Conservation (phyloP, 257 asterid genomes). For the Nicotiana knightiana region DNA sequence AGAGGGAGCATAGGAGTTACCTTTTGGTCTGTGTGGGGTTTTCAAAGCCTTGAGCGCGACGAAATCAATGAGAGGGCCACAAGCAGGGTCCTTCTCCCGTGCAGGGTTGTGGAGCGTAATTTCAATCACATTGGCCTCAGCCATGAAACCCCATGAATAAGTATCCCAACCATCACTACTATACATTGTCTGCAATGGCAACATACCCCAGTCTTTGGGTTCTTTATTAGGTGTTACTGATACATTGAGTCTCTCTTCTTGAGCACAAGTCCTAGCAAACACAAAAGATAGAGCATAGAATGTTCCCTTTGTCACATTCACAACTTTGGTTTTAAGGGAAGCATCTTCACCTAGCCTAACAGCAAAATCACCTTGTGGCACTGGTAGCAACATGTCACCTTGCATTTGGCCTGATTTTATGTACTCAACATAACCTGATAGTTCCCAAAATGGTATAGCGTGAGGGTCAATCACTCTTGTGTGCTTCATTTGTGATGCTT, state of each 20-base stretch:
- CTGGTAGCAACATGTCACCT: slow-evolving; percentile 25
- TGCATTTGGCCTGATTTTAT: slow-evolving; percentile 25
- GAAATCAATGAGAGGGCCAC: slow-evolving; percentile 25
- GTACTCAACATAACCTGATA: slow-evolving; percentile 23
- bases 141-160: slow-evolving; percentile 27
- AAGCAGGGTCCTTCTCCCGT: slow-evolving; percentile 16
- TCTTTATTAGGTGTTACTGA: slow-evolving; percentile 18
- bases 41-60: slow-evolving; percentile 25
- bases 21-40: slow-evolving; percentile 2
- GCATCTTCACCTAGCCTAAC: slow-evolving; percentile 26
- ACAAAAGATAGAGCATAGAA: slow-evolving; percentile 18
- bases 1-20: neutral
- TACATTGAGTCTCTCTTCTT: slow-evolving; percentile 16
- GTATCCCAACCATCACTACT: slow-evolving; percentile 25
- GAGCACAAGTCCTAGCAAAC: slow-evolving; percentile 23
- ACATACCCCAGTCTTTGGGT: slow-evolving; percentile 10
- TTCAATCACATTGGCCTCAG: slow-evolving; percentile 7
- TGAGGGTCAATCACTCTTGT: slow-evolving; percentile 14
- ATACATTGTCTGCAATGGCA: slow-evolving; percentile 26
- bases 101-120: slow-evolving; percentile 21
- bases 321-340: slow-evolving; percentile 9
- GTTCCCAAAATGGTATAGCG: slow-evolving; percentile 20
- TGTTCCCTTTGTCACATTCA: neutral
- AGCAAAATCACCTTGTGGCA: slow-evolving; percentile 20
- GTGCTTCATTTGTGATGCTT: slow-evolving; percentile 16